Base-by-base conservation (phyloP, 305 asterid genomes). In the Caryopteris hybrid region DNA sequence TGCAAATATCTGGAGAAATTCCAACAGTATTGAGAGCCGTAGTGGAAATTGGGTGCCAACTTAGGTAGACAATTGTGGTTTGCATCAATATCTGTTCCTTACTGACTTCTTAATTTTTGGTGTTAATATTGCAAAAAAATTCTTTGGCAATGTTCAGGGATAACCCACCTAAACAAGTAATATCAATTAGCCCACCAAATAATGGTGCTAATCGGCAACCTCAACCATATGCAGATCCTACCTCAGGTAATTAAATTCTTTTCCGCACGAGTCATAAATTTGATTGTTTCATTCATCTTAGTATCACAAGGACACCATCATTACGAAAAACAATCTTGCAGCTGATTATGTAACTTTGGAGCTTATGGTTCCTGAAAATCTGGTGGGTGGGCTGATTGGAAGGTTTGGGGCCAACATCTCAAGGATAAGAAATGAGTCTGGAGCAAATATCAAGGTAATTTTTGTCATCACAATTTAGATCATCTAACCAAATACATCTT, bases 341-440 rank as follows among this genome's bases (percentile, higher is more conserved):
- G 99, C 83, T 87, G 92, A 88, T 61, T 84, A 76, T 82, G 91
- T 76, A 48, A 84, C 80, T 75, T 66, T 91, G 86, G 96, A 86
- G 63, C 83, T 91, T 64, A 65, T 84, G 91, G 88, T 93, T 74
- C 96, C 99, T 42, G 99, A 93, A 77, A 67, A 89, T 70, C 76
- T 93, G 73, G 95, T 92, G 67, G 96, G 99, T 5, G 99, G 99
- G 59, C 82, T 94, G 83, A 94, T 94, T 65, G 96, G 99, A 64
- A 82, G 99, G 79, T 88, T 88, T 59, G 99, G 97, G 46, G 87
- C 96, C 68, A 91, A 88, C 76, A 88, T 90, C 74, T 93, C 96
- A 31, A 83, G 97, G 86, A 90, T 93, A 76, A 83, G 96, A 76
- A 84, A 84, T 22, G 97, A 91, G 74, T 88, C 96, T 12, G 97